These are phyloP conservation scores for Venturia carpophila DNA, from an alignment of 2,329 filamentous ascomycete species.

Conservation along the genomic window DNA sequence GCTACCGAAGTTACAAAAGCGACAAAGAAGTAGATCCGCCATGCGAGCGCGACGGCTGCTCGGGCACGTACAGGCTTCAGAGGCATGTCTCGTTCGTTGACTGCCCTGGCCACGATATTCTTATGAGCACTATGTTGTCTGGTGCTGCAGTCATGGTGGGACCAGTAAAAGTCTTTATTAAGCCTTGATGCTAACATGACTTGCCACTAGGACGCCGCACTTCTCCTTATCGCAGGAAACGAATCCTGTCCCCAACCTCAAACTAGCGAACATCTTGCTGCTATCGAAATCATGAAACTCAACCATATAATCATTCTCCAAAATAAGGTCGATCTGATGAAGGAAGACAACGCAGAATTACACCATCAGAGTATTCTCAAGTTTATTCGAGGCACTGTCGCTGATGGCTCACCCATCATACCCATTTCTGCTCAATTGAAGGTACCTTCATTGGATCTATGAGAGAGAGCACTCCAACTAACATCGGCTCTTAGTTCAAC, in stretches of 20 bases:
- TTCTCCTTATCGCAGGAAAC: conserved; percentile 20
- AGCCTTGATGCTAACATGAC: background rate
- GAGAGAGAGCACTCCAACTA: conserved; percentile 59
- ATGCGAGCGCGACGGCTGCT: conserved; percentile 88
- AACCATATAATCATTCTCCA: conserved; percentile 99
- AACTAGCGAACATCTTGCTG: conserved; percentile 96
- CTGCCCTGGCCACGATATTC: conserved; percentile 89
- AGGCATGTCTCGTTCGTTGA: conserved; percentile 80
- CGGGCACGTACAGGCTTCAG: conserved; percentile 77
- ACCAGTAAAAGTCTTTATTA: background rate
- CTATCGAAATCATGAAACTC: conserved; percentile 99
- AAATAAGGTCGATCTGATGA: conserved; percentile 99
- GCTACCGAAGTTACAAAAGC: conserved; percentile 95
- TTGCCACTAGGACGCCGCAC: conserved; percentile 19
- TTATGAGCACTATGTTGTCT: conserved; percentile 99
- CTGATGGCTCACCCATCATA: conserved; percentile 89
- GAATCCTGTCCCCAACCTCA: conserved; percentile 97
- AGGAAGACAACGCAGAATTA: conserved; percentile 84
- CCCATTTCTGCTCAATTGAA: conserved; percentile 97
- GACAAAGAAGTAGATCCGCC: conserved; percentile 97
- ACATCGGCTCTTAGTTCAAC: conserved; percentile 56
- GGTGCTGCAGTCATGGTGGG: conserved; percentile 90
- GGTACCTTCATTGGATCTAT: conserved; percentile 42
- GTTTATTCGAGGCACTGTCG: conserved; percentile 96
- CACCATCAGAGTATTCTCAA: conserved; percentile 97